Evolutionary conservation across 2,329 filamentous ascomycete genomes (phyloP), one percentile per base, ranked within the genome.

Genomic region (Lachnellula willkommii): DNA sequence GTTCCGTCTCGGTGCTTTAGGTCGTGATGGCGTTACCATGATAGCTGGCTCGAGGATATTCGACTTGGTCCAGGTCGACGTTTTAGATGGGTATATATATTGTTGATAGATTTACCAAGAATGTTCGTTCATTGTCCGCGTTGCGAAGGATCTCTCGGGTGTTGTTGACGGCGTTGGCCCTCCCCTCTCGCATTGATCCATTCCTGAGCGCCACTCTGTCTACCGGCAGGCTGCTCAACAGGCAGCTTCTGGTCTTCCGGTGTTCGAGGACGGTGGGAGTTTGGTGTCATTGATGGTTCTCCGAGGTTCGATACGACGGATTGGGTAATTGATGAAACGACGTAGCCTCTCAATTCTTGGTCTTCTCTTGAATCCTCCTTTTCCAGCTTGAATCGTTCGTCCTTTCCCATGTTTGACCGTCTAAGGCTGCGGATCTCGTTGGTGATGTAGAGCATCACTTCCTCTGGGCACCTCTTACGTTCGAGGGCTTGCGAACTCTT

Each of bases 381-480:
- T 71, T 92, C 86, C 14, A 94, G 77, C 43, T 83, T 80, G 73
- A 91, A 92, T 57, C 89, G 86, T 66, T 95, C 87, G 17, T 93
- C 86, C 75, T 96, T 96, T 70, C 81, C 79, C 79, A 95, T 83
- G 73, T 95, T 92, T 66, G 84, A 81, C 51, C 94, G 85, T 66
- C 93, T 88, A 67, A 93, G 82, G 60, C 84, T 83, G 67, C 89
- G 89, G 68, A 99, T 94, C 75, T 97, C 94, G 65, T 92, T 86
- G 74, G 94, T 87, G 60, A 96, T 90, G 77, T 92, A 92, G 15
- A 95, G 80, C 59, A 97, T 79, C 5, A 96, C 93, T 61, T 94
- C 89, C 71, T 99, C 94, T 0, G 93, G 84, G 64, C 89, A 92
- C 65, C 85, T 83, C 63, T 80, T 90, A 61, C 94, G 86, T 60